Evolutionary conservation across 352 stramenopile genomes (phyloP).

Genomic region (Phytopythium boreale): DNA sequence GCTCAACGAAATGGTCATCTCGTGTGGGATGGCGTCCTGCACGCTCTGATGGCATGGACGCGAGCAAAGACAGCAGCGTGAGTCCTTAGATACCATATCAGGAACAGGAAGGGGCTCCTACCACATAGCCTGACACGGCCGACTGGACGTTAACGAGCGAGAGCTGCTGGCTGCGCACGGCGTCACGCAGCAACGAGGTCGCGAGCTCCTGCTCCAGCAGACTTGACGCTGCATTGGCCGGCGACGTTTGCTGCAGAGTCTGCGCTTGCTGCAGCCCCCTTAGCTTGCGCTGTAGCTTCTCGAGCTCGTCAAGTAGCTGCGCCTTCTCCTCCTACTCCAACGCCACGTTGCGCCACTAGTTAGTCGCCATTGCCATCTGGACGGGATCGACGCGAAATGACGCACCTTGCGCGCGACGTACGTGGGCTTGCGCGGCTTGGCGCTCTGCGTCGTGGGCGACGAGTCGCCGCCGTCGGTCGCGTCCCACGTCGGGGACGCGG

Average conservation of each 20-base stretch:
- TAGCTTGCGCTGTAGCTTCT: slow-evolving; percentile 14
- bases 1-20: slow-evolving; percentile 39
- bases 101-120: too few relatives aligned
- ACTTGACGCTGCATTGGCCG: too few relatives aligned
- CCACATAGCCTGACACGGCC: too few relatives aligned
- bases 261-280: neutral
- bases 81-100: too few relatives aligned
- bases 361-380: too few relatives aligned
- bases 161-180: too few relatives aligned
- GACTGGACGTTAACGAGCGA: too few relatives aligned
- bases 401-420: slow-evolving; percentile 19
- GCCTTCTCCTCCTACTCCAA: slow-evolving; percentile 25
- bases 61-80: too few relatives aligned
- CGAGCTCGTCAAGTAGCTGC: slow-evolving; percentile 20
- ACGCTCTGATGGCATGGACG: too few relatives aligned
- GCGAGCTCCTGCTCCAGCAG: too few relatives aligned
- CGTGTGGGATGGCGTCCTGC: slow-evolving; percentile 15
- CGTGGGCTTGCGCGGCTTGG: slow-evolving; percentile 12
- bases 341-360: neutral
- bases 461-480: neutral
- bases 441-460: neutral
- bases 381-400: neutral
- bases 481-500: neutral
- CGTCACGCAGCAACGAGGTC: too few relatives aligned
- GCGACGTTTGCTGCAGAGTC: too few relatives aligned